Evolutionary conservation across 2,329 filamentous ascomycete genomes (phyloP).

Genomic region (Chaetothyriales sp.): DNA sequence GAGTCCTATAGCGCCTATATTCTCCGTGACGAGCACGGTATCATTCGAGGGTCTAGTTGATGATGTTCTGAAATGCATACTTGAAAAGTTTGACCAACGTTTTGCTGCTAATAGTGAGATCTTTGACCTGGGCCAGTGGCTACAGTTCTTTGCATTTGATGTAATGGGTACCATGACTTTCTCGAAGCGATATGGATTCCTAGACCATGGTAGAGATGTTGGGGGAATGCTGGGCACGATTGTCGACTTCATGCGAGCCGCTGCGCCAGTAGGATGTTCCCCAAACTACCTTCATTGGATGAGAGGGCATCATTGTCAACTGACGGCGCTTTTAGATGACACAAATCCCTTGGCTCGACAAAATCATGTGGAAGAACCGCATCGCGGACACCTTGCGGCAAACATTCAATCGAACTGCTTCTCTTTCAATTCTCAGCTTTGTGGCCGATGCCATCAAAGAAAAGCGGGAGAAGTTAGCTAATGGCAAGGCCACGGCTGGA

Average conservation of each 20-base stretch:
- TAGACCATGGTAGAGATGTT: conserved; percentile 20
- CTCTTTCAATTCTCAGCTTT: not conserved
- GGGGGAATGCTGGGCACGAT: conserved; percentile 22
- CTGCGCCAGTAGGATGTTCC: not conserved
- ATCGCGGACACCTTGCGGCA: conserved; percentile 23
- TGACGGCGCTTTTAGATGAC: conserved; percentile 7
- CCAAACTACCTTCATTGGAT: not conserved
- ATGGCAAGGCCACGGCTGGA: not conserved
- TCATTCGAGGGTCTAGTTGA: conserved; percentile 56
- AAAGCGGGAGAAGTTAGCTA: not conserved
- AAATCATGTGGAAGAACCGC: conserved; percentile 10
- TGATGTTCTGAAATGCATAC: conserved; percentile 56
- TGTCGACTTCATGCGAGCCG: conserved; percentile 11
- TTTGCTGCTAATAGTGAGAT: conserved; percentile 26
- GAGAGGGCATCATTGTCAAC: not conserved
- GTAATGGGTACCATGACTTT: conserved; percentile 22
- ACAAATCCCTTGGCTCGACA: conserved; percentile 24
- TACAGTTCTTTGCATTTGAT: conserved; percentile 26
- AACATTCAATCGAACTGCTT: not conserved
- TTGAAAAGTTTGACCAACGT: conserved; percentile 44
- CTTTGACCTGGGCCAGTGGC: conserved; percentile 24
- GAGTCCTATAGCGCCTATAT: conserved; percentile 59
- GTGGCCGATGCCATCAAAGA: not conserved
- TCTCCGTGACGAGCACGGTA: conserved; percentile 22
- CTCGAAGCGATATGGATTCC: conserved; percentile 22